Evolutionary conservation across 768 basidiomycete species (phyloP).

Genomic region (Leccinum longicurvipes): DNA sequence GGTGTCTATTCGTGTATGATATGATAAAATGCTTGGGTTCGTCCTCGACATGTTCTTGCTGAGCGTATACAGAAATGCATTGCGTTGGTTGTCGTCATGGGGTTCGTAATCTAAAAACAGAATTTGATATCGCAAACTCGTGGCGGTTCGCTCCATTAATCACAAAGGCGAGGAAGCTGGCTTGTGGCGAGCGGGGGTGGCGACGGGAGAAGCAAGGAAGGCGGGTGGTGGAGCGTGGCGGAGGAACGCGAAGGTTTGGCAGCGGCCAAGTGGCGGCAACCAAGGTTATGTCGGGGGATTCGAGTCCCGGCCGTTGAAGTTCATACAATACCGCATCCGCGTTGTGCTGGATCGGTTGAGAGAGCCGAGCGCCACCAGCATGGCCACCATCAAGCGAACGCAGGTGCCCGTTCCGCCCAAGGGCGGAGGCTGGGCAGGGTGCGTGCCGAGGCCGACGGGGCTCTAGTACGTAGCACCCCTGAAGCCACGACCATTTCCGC

Average conservation of each 20-base stretch:
- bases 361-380: not conserved
- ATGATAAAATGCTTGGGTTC: constrained; percentile 16
- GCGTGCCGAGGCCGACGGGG: not conserved
- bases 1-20: constrained; percentile 17
- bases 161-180: constrained; percentile 10
- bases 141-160: not conserved
- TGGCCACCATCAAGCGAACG: not conserved
- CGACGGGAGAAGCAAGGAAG: constrained; percentile 12
- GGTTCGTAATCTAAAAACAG: constrained; percentile 20
- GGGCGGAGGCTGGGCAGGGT: not conserved
- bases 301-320: not conserved
- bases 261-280: not conserved
- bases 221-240: constrained; percentile 4
- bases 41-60: constrained; percentile 16
- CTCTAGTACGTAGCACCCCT: constrained; percentile 27
- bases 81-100: constrained; percentile 21
- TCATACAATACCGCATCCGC: not conserved
- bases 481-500: constrained; percentile 22
- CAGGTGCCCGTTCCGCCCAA: not conserved
- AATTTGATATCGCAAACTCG: not conserved
- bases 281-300: not conserved
- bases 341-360: constrained; percentile 7
- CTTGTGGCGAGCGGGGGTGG: not conserved
- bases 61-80: constrained; percentile 25
- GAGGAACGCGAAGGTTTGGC: constrained; percentile 10